Evolutionary conservation across 2,329 filamentous ascomycete species (phyloP), one percentile per base, ranked within the genome.

Genomic region (Blumeria graminis): DNA sequence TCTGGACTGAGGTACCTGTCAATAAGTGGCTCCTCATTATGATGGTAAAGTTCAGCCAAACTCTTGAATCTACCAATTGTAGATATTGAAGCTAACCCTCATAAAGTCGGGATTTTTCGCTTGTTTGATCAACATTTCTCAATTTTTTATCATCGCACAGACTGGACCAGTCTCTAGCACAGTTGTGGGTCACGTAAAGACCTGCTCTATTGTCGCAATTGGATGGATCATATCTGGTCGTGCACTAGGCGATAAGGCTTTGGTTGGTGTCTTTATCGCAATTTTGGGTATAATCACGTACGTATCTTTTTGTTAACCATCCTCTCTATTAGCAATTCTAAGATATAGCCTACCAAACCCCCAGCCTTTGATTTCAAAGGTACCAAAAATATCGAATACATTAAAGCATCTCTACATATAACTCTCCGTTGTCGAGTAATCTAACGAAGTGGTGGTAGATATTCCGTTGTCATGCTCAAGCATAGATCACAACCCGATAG

Each of bases 121-220:
- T 9, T 75, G 75, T 39, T 68, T 82, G 56, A 81, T 84, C 68
- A 83, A 83, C 65, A 73, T 81, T 63, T 78, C 74, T 11, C 76
- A 76, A 64, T 78, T 79, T 60, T 81, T 78, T 65, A 78, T 81
- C 58, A 73, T 80, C 46, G 77, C 75, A 2, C 74, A 78, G 64
- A 76, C 75, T 0, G 78, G 79, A 0, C 76, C 79, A 0, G 78
- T 82, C 3, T 78, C 77, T 7, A 81, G 77, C 61, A 81, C 79
- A 0, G 77, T 83, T 0, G 77, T 82, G 14, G 80, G 78, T 0
- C 78, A 82, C 62, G 69, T 80, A 38, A 82, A 82, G 68, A 82
- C 78, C 0, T 81, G 77, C 62, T 75, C 74, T 5, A 81, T 82
- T 60, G 77, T 82, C n/a, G 73, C 74, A 16, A 67, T 82, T 4